phyloP scores from a whole-genome alignment of 371 early-diverging fungal genomes.

The Syncephalis fuscata region DNA sequence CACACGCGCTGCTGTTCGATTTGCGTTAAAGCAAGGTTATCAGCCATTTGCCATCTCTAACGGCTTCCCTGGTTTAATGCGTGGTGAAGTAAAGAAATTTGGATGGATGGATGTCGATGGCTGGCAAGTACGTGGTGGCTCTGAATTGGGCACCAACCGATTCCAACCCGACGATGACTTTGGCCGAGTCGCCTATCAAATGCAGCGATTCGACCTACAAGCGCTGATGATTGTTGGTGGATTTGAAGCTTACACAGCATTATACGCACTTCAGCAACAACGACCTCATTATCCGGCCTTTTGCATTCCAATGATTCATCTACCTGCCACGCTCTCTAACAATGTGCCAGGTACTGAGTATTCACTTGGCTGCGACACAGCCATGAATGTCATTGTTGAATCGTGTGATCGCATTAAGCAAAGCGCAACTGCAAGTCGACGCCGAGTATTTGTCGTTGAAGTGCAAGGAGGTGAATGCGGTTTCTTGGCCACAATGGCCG shows the following conservation, averaged over 20 bases:
- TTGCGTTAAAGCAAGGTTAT: constrained; percentile 74
- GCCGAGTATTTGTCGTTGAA: constrained; percentile 95
- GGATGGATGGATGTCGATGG: constrained; percentile 77
- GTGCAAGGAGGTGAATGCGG: constrained; percentile 96
- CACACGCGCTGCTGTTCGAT: constrained; percentile 76
- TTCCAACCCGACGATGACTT: constrained; percentile 65
- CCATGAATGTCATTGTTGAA: constrained; percentile 89
- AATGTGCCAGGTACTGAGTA: constrained; percentile 98
- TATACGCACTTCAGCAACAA: constrained; percentile 50
- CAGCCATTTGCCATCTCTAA: constrained; percentile 73
- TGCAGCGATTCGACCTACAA: constrained; percentile 81
- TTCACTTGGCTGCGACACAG: constrained; percentile 95
- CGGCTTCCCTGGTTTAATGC: constrained; percentile 89
- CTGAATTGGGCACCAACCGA: constrained; percentile 90
- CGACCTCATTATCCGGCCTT: constrained; percentile 69
- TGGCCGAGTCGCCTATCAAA: constrained; percentile 76
- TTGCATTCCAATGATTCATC: constrained; percentile 81
- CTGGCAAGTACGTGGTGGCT: constrained; percentile 88
- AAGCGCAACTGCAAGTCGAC: constrained; percentile 77
- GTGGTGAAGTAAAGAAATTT: constrained; percentile 56
- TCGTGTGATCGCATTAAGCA: constrained; percentile 90
- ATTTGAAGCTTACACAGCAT: constrained; percentile 78
- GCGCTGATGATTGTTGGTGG: constrained; percentile 91
- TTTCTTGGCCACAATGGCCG: constrained; percentile 84
- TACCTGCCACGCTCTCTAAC: constrained; percentile 96